Evolutionary conservation across 352 stramenopile genomes (phyloP), one percentile per base, ranked within the genome.

Genomic region (Pythium dissimile): DNA sequence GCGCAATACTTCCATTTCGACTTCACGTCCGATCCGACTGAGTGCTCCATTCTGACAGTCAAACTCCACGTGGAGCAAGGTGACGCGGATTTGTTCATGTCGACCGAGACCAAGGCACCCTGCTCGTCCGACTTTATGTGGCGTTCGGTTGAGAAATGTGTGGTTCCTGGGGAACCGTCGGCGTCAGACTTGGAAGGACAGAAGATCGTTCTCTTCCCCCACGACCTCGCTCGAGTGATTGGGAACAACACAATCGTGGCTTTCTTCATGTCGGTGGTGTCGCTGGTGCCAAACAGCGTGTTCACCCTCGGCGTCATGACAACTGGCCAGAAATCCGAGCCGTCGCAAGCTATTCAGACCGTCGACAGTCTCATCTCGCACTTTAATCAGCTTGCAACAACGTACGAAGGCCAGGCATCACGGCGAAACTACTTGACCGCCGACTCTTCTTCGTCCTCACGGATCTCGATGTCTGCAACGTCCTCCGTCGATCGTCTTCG

Each of bases 81-180:
- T 21, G 72, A 88, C 18, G 79, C 75, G 2, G 77, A 88, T 32
- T 47, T 85, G 35, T 88, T 89, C 44, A 55, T 92, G 63, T 89
- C 79, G 0, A 88, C 76, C 0, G 64, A 86, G n/a, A 92, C 81
- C 11, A 77, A 70, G 47, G 77, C 75, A 2, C 81, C 79, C 12
- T 88, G 79, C 43, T 54, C 67, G 10, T 84, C 75, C 0, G 79
- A 92, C 38, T 89, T 80, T 43, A 88, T 82, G 81, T 92, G 81
- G 81, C 68, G 74, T 11, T 68, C 64, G 8, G 50, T 37, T 11
- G 48, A 64, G 18, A 59, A 46, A 23, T 31, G 31, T 21, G 35
- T 26, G 2, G 18, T 20, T 12, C 23, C 47, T 5, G 43, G 7
- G 20, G 62, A 20, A 13, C 9, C 31, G 6, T 3, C 18, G 2